Conservation (phyloP, 2,329 filamentous ascomycete genomes). For the Paramyrothecium roridum region DNA sequence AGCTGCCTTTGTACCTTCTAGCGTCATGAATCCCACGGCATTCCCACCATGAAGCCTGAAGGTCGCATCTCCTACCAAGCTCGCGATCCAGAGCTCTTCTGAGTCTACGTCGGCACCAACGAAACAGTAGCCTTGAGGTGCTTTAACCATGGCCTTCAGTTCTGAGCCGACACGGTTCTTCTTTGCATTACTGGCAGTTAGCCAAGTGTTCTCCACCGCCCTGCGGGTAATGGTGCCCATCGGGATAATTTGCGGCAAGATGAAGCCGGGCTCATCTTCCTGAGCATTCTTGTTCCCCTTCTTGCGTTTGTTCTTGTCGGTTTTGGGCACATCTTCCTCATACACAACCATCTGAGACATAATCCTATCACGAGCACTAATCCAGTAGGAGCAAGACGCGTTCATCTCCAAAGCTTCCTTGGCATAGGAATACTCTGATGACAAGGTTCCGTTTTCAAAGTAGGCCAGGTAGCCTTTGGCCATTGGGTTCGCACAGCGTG, state of each 20-base stretch:
- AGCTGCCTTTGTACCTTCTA: conserved; percentile 91
- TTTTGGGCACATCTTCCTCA: conserved; percentile 52
- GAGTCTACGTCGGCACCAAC: conserved; percentile 98
- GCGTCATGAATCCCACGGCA: conserved; percentile 97
- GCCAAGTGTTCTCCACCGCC: conserved; percentile 96
- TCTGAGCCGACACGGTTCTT: conserved; percentile 94
- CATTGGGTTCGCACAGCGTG: conserved; percentile 81
- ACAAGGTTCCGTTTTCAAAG: conserved; percentile 84
- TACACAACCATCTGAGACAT: conserved; percentile 95
- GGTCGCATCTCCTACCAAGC: conserved; percentile 87
- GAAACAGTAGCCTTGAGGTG: conserved; percentile 86
- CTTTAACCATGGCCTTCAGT: conserved; percentile 93
- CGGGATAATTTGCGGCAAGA: conserved; percentile 91
- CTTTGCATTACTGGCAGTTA: conserved; percentile 97
- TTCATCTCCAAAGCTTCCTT: conserved; percentile 98
- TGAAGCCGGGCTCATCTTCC: conserved; percentile 60
- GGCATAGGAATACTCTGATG: conserved; percentile 84
- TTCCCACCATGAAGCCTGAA: conserved; percentile 96
- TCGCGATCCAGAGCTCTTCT: conserved; percentile 97
- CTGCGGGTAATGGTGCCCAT: conserved; percentile 97
- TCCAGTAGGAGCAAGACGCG: conserved; percentile 98
- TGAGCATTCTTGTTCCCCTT: conserved; percentile 13
- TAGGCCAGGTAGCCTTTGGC: conserved; percentile 88
- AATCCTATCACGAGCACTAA: conserved; percentile 89
- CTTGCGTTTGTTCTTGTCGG: conserved; percentile 3